Evolutionary conservation across 768 basidiomycete species (phyloP), one percentile per base, ranked within the genome.

Genomic region (Lepiota brunneoincarnata): DNA sequence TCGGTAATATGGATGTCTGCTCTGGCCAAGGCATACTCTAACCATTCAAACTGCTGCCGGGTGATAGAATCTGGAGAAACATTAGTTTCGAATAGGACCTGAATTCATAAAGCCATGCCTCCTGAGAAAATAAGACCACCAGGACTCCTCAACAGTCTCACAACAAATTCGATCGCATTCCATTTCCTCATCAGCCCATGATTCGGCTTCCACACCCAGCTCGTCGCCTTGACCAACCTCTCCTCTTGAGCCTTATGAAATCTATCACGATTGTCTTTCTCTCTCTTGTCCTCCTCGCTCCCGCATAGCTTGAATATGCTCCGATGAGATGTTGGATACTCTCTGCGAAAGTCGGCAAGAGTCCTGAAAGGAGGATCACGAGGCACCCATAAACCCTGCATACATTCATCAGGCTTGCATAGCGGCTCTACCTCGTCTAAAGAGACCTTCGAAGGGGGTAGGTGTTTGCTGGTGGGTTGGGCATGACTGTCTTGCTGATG

Each of bases 111-210:
- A 6, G 12, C 2, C 17, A 21, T 23, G 60, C 61, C 61, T 38
- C 61, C 61, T n/a, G 52, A 54, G 49, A 62, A 47, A 15, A 62
- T 58, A 6, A 62, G 40, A 12, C 61, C 61, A 6, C 59, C 59
- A 14, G 61, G 61, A 21, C 49, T 56, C 40, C 35, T 55, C 15
- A 62, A 36, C 31, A 62, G 36, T 24, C 57, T 40, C 4, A 62
- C 57, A 36, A 62, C 57, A 38, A 62, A 58, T 15, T 58, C 55
- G 6, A 54, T 24, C 3, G 57, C 46, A 39, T 60, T 52, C 56
- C 57, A 62, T 11, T 42, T 24, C 21, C 43, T 36, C 59, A 55
- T 50, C 48, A 21, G 38, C 26, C 59, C 61, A 12, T 42, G 20
- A 2, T 20, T 21, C 2, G 61, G 61, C 37, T 49, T 39, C 61